A percentile compares a stretch with the other conserved stretches of the same genome.
These are phyloP conservation scores for Trypanosomatidae sp. DNA, from an alignment of 208 protist species.

Conservation along the genomic window DNA sequence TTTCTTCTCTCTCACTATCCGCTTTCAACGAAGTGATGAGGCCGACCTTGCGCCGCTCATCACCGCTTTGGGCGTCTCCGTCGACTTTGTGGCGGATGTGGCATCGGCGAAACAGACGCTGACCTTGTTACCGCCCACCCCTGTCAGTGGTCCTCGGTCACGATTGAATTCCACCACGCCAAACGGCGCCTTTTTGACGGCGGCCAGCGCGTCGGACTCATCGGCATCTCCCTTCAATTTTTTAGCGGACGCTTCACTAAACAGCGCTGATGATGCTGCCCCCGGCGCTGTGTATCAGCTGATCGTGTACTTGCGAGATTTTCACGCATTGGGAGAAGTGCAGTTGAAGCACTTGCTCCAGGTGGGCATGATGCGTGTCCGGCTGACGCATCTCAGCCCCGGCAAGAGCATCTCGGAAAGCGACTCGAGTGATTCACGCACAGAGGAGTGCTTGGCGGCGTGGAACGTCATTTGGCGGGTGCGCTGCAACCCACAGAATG, in stretches of 20 bases:
- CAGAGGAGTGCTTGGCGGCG: neutral
- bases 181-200: neutral
- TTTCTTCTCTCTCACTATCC: constrained; percentile 1
- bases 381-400: constrained; percentile 9
- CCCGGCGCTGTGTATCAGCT: neutral
- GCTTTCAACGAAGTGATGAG: neutral
- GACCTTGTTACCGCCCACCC: neutral
- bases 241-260: neutral
- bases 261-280: neutral
- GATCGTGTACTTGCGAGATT: constrained; percentile 7
- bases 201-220: neutral
- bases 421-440: neutral
- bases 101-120: constrained; percentile 27
- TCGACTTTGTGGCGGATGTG: constrained; percentile 55
- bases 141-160: neutral
- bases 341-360: constrained; percentile 59
- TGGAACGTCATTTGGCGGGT: constrained; percentile 36
- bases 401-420: neutral
- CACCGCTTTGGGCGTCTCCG: neutral
- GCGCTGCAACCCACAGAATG: constrained; percentile 16
- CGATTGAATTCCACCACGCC: too few species aligned
- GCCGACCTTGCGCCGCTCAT: neutral
- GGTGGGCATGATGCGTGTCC: constrained; percentile 44
- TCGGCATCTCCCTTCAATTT: neutral
- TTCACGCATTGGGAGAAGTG: constrained; percentile 12